These are phyloP conservation scores for Russula vinacea DNA, from an alignment of 768 basidiomycete species.

Conservation along the genomic window DNA sequence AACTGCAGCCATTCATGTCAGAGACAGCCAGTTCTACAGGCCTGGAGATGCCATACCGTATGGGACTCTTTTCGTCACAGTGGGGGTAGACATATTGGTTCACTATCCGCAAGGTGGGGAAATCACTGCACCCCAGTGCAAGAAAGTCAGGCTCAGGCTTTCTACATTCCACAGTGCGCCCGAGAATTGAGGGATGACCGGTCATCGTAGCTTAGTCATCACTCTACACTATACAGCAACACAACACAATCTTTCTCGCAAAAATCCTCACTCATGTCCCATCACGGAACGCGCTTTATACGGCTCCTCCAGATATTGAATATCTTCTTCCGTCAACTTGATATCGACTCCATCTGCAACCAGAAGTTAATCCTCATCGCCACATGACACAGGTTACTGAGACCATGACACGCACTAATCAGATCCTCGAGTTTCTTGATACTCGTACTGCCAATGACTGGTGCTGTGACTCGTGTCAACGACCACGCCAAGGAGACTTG, in stretches of 20 bases:
- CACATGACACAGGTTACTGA: neutral
- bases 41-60: conserved; percentile 6
- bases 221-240: too few species aligned
- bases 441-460: conserved; percentile 24
- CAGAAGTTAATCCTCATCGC: neutral
- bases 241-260: neutral
- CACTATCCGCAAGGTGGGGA: neutral
- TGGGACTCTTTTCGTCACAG: conserved; percentile 14
- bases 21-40: neutral
- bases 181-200: neutral
- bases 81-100: conserved; percentile 10
- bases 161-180: neutral
- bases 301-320: conserved; percentile 25
- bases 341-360: conserved; percentile 16
- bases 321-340: conserved; percentile 22
- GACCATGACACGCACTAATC: conserved; percentile 17
- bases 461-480: conserved; percentile 14
- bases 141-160: neutral
- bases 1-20: conserved; percentile 17
- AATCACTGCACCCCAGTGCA: neutral
- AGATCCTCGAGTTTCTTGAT: conserved; percentile 27
- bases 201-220: conserved; percentile 23
- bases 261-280: too few species aligned
- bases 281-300: conserved; percentile 27
- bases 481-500: conserved; percentile 43